Conservation (phyloP, 768 basidiomycete species). For the Leccinum boreale region DNA sequence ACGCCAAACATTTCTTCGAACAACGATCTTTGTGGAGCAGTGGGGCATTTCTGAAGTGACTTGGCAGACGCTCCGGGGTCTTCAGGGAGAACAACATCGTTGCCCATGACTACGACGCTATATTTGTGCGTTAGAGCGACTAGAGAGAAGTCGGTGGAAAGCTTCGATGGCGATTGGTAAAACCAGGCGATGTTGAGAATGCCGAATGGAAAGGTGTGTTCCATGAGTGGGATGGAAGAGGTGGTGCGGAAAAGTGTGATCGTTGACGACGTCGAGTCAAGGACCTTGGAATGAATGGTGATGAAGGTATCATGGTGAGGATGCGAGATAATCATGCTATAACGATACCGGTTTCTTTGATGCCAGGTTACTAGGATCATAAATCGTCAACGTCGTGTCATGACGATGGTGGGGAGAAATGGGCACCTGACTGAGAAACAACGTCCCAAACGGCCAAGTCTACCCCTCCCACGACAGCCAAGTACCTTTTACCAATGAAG, state of each 20-base stretch:
- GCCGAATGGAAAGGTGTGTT: slow-evolving; percentile 56
- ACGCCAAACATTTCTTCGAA: slow-evolving; percentile 92
- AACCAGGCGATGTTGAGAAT: slow-evolving; percentile 49
- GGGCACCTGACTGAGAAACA: slow-evolving; percentile 53
- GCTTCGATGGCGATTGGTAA: slow-evolving; percentile 30
- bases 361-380: slow-evolving; percentile 58
- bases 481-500: slow-evolving; percentile 68
- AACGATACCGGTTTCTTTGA: slow-evolving; percentile 34
- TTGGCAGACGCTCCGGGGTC: slow-evolving; percentile 43
- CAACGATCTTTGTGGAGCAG: slow-evolving; percentile 50
- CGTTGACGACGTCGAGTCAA: slow-evolving; percentile 34
- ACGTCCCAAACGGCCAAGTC: slow-evolving; percentile 74
- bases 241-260: slow-evolving; percentile 48
- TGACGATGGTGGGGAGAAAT: neutral
- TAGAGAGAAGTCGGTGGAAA: slow-evolving; percentile 46
- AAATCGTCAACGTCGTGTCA: neutral
- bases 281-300: slow-evolving; percentile 43
- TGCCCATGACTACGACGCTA: slow-evolving; percentile 67
- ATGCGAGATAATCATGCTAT: slow-evolving; percentile 52
- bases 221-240: slow-evolving; percentile 44
- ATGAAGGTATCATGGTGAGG: slow-evolving; percentile 56
- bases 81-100: slow-evolving; percentile 41
- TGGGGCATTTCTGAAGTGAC: slow-evolving; percentile 31
- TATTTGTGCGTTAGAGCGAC: slow-evolving; percentile 69
- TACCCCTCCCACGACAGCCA: slow-evolving; percentile 49